Percentiles rank a stretch among this genome's conserved stretches.
Evolutionary conservation across 768 basidiomycete genomes (phyloP).

Genomic region (Suillus variegatus): DNA sequence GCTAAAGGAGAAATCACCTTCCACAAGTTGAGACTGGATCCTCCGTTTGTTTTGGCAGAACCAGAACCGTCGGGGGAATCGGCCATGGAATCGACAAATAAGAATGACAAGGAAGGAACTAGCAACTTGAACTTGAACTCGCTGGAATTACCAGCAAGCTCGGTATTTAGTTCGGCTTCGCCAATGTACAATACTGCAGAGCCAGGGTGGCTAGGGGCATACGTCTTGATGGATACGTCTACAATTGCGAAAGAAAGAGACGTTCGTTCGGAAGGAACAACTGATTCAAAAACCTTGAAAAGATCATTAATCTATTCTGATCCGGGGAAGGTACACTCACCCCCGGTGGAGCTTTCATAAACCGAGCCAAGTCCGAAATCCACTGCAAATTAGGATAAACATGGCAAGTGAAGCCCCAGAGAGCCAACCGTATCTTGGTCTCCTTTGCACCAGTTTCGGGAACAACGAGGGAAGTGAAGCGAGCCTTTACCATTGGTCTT

Average conservation of each 20-base stretch:
- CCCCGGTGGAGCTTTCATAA: constrained; percentile 84
- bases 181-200: constrained; percentile 68
- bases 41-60: constrained; percentile 18
- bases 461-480: constrained; percentile 64
- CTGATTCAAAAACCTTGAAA: constrained; percentile 82
- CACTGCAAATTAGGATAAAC: constrained; percentile 63
- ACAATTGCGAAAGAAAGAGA: constrained; percentile 60
- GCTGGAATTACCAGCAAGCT: constrained; percentile 66
- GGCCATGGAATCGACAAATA: constrained; percentile 56
- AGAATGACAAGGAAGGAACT: constrained; percentile 49
- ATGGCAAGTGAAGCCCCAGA: constrained; percentile 65
- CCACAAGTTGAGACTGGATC: constrained; percentile 56
- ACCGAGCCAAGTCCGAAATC: constrained; percentile 59
- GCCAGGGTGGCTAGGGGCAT: constrained; percentile 61
- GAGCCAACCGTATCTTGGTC: constrained; percentile 63
- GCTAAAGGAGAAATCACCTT: constrained; percentile 49
- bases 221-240: constrained; percentile 66
- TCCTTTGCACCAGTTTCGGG: constrained; percentile 74
- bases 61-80: constrained; percentile 26
- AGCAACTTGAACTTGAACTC: constrained; percentile 53
- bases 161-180: constrained; percentile 68
- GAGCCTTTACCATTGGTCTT: constrained; percentile 57
- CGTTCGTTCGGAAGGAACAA: constrained; percentile 88
- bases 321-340: constrained; percentile 46
- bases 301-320: constrained; percentile 6